A percentile compares a stretch with the other conserved stretches of the same genome.
These are phyloP conservation scores for Verticillium nubilum DNA, from an alignment of 2,329 filamentous ascomycete species.

Conservation along the genomic window DNA sequence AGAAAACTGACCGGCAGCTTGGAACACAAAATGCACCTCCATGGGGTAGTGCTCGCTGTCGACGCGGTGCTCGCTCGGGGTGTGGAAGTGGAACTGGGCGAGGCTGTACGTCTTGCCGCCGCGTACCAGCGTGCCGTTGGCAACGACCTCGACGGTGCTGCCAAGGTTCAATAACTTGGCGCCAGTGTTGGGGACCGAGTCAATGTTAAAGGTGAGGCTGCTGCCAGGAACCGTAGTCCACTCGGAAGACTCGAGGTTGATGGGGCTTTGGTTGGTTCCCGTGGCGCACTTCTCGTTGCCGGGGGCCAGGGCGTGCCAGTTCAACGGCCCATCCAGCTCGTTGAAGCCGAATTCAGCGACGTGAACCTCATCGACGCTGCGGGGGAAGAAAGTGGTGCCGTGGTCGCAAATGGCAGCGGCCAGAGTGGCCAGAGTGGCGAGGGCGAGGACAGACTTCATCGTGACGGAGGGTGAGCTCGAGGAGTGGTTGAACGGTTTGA, in stretches of 20 bases:
- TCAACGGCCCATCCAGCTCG: constrained; percentile 39
- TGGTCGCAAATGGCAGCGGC: constrained; percentile 20
- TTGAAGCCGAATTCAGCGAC: constrained; percentile 35
- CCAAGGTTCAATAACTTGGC: constrained; percentile 46
- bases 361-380: constrained; percentile 17
- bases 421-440: constrained; percentile 13
- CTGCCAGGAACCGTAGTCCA: constrained; percentile 18
- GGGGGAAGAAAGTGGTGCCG: constrained; percentile 28
- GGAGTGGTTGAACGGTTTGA: neutral
- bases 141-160: constrained; percentile 43
- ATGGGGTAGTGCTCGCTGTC: constrained; percentile 31
- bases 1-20: constrained; percentile 19
- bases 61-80: constrained; percentile 53
- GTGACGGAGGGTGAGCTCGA: neutral
- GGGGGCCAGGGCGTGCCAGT: constrained; percentile 42
- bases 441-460: constrained; percentile 15
- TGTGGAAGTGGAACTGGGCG: constrained; percentile 56
- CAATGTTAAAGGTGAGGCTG: constrained; percentile 27
- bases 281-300: constrained; percentile 39
- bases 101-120: constrained; percentile 34
- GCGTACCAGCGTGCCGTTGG: constrained; percentile 39
- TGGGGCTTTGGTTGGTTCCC: constrained; percentile 49
- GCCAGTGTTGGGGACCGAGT: constrained; percentile 22
- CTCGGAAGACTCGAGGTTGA: constrained; percentile 36
- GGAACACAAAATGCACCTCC: constrained; percentile 36